These are phyloP conservation scores for Russula emetica DNA, from an alignment of 768 basidiomycete species.

Conservation along the genomic window DNA sequence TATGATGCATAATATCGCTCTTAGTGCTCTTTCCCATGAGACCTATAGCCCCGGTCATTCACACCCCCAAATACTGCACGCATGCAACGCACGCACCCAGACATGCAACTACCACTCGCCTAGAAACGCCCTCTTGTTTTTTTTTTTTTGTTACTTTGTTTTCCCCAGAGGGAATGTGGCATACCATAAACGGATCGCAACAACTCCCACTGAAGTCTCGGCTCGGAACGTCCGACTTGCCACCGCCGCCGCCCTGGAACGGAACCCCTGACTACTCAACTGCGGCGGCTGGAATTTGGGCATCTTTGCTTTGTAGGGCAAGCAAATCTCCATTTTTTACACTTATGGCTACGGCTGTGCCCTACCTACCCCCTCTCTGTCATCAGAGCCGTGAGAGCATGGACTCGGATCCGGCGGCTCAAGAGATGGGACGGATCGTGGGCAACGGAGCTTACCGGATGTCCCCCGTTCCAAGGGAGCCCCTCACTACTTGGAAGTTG, in stretches of 20 bases:
- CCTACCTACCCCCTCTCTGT: background rate
- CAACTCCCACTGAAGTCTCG: background rate
- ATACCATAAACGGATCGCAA: background rate
- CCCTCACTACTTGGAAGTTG: background rate
- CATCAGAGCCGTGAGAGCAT: background rate
- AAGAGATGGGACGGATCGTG: constrained; percentile 1
- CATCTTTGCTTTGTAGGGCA: background rate
- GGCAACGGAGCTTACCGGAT: constrained; percentile 10
- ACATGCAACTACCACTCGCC: background rate
- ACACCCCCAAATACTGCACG: background rate
- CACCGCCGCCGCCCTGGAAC: constrained; percentile 12
- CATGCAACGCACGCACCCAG: background rate
- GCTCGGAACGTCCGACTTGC: background rate
- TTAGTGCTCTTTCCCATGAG: background rate
- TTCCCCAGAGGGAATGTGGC: background rate
- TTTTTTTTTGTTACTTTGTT: background rate
- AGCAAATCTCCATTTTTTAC: constrained; percentile 9
- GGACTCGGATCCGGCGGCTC: too few species aligned
- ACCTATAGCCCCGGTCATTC: background rate
- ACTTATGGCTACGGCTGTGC: background rate
- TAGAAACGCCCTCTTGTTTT: background rate
- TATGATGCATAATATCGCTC: background rate
- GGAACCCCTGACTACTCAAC: background rate
- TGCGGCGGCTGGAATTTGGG: too few species aligned
- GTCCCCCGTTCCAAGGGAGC: background rate